Conservation (phyloP, 2,329 filamentous ascomycete genomes). For the Cladophialophora psammophila region DNA sequence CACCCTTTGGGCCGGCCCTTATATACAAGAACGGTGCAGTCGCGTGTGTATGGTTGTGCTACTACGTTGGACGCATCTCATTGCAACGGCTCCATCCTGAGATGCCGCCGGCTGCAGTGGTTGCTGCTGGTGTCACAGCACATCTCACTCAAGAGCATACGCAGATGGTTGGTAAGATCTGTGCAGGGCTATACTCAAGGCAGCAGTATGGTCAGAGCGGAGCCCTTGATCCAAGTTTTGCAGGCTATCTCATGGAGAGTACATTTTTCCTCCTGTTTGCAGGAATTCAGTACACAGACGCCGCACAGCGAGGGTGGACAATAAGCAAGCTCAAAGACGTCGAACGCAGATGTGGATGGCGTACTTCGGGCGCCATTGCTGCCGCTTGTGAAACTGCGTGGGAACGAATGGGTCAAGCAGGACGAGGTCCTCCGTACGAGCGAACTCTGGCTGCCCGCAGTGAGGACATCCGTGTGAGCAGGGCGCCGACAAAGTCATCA, state of each 20-base stretch:
- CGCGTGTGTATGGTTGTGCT: conserved; percentile 84
- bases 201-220: conserved; percentile 49
- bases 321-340: conserved; percentile 77
- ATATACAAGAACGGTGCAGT: conserved; percentile 89
- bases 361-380: conserved; percentile 80
- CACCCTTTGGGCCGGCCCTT: conserved; percentile 82
- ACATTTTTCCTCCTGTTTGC: conserved; percentile 86
- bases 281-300: conserved; percentile 77
- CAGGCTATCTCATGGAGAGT: conserved; percentile 81
- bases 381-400: conserved; percentile 84
- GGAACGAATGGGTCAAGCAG: conserved; percentile 62
- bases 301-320: conserved; percentile 77
- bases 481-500: conserved; percentile 57
- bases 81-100: conserved; percentile 82
- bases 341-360: conserved; percentile 83
- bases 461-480: conserved; percentile 37
- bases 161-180: conserved; percentile 78
- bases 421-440: conserved; percentile 77
- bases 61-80: conserved; percentile 83
- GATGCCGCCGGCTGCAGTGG: conserved; percentile 90
- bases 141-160: conserved; percentile 74
- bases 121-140: conserved; percentile 81
- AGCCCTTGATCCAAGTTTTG: conserved; percentile 75
- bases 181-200: conserved; percentile 66
- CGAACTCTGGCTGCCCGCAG: conserved; percentile 47